Percentiles rank a stretch among this genome's conserved stretches.
Evolutionary conservation across 345 rosid genomes (phyloP).

Genomic region (Firmiana major): DNA sequence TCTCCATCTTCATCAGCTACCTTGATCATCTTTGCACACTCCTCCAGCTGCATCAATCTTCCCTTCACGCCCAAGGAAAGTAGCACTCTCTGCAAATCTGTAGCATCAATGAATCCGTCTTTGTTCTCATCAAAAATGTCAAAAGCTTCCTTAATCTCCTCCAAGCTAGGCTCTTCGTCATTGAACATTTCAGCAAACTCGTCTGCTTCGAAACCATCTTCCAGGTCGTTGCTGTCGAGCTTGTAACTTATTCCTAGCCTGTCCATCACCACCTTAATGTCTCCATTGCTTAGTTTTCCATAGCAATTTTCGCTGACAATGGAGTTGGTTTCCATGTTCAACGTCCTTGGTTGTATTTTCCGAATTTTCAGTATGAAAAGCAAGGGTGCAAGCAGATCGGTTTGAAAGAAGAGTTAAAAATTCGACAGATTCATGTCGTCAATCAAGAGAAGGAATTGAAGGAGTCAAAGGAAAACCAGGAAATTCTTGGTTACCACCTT

Average conservation of each 20-base stretch:
- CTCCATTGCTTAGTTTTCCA: neutral
- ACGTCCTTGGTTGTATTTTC: neutral
- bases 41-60: neutral
- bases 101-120: conserved; percentile 31
- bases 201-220: neutral
- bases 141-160: conserved; percentile 30
- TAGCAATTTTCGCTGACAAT: neutral
- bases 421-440: neutral
- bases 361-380: neutral
- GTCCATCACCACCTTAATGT: conserved; percentile 19
- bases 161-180: conserved; percentile 26
- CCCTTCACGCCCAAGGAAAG: conserved; percentile 9
- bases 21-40: conserved; percentile 18
- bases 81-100: conserved; percentile 27
- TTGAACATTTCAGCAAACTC: conserved; percentile 20
- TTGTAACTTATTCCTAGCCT: conserved; percentile 15
- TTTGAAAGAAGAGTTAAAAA: neutral
- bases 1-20: conserved; percentile 20
- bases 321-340: neutral
- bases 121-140: conserved; percentile 30
- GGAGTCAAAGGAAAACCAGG: neutral
- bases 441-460: neutral
- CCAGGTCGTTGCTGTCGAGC: neutral
- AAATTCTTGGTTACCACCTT: neutral
- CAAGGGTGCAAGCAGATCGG: no score